Percentiles rank a stretch among this genome's conserved stretches.
phyloP scores from a whole-genome alignment of 441 rosid species.

The Gossypium gossypioides region DNA sequence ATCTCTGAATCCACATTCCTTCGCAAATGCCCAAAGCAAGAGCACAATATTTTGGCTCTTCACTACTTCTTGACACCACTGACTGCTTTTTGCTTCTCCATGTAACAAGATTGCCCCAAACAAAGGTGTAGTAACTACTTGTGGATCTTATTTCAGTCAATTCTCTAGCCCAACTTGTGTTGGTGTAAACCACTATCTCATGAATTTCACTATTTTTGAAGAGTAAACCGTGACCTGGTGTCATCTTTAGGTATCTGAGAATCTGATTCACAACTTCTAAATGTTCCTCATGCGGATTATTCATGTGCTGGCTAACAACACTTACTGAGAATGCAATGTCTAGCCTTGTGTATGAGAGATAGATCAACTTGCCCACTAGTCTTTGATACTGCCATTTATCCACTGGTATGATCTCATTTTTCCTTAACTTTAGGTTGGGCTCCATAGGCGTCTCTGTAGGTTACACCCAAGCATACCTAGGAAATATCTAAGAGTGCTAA shows the following conservation, averaged over 20 bases:
- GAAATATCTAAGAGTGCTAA: not conserved
- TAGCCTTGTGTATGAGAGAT: not conserved
- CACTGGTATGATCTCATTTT: not conserved
- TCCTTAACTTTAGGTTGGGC: not conserved
- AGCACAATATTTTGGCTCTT: not conserved
- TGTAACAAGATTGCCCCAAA: not conserved
- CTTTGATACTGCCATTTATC: not conserved
- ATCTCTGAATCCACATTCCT: not conserved
- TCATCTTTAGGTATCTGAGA: not conserved
- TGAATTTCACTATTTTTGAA: not conserved
- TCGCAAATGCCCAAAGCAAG: not conserved
- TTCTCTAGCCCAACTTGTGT: not conserved
- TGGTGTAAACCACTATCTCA: not conserved
- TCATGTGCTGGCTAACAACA: not conserved
- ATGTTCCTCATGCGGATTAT: not conserved
- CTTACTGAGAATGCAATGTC: not conserved
- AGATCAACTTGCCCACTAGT: not conserved
- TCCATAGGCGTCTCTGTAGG: not conserved
- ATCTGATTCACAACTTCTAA: not conserved
- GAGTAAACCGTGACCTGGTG: not conserved
- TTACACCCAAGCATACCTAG: not conserved
- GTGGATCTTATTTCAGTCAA: not conserved
- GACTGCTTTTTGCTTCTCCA: not conserved
- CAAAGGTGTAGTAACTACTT: not conserved
- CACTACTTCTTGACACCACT: not conserved